Evolutionary conservation across 2,329 filamentous ascomycete genomes (phyloP), one percentile per base, ranked within the genome.

Genomic region (Venturiaceae sp.): DNA sequence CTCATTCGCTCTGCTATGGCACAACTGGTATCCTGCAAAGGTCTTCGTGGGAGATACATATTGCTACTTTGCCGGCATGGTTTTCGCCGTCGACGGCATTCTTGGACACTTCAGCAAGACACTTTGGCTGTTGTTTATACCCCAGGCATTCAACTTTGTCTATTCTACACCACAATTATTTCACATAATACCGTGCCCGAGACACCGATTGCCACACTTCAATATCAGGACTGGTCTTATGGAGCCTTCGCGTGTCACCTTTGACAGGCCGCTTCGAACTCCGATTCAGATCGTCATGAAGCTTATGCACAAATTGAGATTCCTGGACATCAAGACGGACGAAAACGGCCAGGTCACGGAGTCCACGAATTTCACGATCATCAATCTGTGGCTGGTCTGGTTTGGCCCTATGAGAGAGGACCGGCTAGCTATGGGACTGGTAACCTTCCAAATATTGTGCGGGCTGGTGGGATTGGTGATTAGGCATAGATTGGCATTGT

Each of bases 1-100:
- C 57, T 96, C 91, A 7, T 74, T 88, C 55, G 94, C 94, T 8
- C 80, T 99, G 16, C 82, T 94, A 68, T 83, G 76, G 70, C 92
- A 99, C 77, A 99, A 99, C 74, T 95, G 91, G 89, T 99, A 91
- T 69, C 94, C 94, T 0, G 90, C 92, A 26, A 86, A 85, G 66
- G 94, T 97, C 9, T 99, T 99, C 68, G 92, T 97, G 9, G 94
- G 94, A 58, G 94, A 99, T 73, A 99, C 94, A 3, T 99, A 97
- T 80, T 99, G 94, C 80, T 99, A 99, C 76, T 96, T 99, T 72
- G 94, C 94, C 0, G 94, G 94, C 64, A 99, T 99, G 91, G 89
- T 97, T 39, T 99, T 99, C 70, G 94, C 92, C 57, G 92, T 96
- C 47, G 94, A 97, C 63, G 91, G 90, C 63, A 97, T 99, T 68